These are phyloP conservation scores for Cyclanthera cordifolia DNA, from an alignment of 306 rosid species.

Conservation along the genomic window DNA sequence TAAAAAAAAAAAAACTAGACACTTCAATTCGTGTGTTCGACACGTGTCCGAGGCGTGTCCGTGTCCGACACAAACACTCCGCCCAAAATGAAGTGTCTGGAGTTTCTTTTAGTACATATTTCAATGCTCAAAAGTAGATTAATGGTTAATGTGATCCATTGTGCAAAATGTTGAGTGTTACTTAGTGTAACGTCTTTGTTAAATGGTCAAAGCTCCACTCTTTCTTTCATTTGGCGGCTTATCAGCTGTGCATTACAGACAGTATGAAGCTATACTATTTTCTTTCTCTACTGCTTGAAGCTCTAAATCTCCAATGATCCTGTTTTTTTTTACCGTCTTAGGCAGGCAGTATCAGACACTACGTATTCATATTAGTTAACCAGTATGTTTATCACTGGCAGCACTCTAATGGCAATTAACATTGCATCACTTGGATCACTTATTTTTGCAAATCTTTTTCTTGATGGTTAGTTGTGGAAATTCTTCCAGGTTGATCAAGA, in stretches of 20 bases:
- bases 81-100: neutral
- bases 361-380: neutral
- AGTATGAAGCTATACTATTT: no score
- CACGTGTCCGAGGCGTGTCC: no score
- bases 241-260: neutral
- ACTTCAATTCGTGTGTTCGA: no score
- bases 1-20: no score
- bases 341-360: neutral
- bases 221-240: neutral
- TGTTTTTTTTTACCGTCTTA: neutral
- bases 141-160: neutral
- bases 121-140: neutral
- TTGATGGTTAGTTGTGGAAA: constrained; percentile 16
- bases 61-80: no score
- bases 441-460: constrained; percentile 11
- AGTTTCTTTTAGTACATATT: neutral
- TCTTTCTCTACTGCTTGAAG: neutral
- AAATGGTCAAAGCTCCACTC: neutral
- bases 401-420: neutral
- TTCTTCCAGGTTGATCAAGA: constrained; percentile 74
- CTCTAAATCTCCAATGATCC: neutral
- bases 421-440: neutral
- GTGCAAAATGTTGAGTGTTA: neutral
- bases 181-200: neutral
- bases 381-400: neutral